Percentiles rank a stretch among this genome's conserved stretches.
These are phyloP conservation scores for Diplocarpon mali DNA, from an alignment of 2,329 filamentous ascomycete species.

Conservation along the genomic window DNA sequence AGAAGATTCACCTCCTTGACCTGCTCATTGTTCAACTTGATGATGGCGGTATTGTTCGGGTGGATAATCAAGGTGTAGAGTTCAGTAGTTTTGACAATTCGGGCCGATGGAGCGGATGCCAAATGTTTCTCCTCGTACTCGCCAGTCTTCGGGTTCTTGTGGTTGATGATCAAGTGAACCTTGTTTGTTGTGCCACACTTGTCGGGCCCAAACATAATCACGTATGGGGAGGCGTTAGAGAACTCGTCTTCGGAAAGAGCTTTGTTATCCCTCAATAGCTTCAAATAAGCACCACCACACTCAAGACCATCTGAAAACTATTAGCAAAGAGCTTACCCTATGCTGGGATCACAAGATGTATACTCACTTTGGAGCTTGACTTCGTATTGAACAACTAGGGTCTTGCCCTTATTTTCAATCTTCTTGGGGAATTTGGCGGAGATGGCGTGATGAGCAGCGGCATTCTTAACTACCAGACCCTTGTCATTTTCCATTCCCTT, in stretches of 20 bases:
- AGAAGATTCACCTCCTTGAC: slow-evolving; percentile 84
- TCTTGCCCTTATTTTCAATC: slow-evolving; percentile 95
- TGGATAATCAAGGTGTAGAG: slow-evolving; percentile 96
- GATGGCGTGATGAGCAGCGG: slow-evolving; percentile 96
- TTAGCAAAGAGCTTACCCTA: slow-evolving; percentile 25
- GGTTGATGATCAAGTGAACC: slow-evolving; percentile 97
- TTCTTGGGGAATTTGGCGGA: slow-evolving; percentile 96
- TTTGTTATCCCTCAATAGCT: slow-evolving; percentile 96
- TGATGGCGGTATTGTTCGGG: slow-evolving; percentile 89
- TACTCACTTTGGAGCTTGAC: slow-evolving; percentile 94
- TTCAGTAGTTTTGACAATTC: slow-evolving; percentile 82
- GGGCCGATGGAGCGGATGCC: slow-evolving; percentile 68
- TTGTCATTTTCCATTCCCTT: slow-evolving; percentile 93
- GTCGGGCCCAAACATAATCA: slow-evolving; percentile 99
- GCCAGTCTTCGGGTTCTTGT: slow-evolving; percentile 99
- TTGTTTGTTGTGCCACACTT: slow-evolving; percentile 99
- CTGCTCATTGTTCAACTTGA: slow-evolving; percentile 82
- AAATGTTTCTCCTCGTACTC: slow-evolving; percentile 99
- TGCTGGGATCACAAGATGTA: neutral
- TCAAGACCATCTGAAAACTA: slow-evolving; percentile 67
- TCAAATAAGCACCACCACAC: slow-evolving; percentile 97
- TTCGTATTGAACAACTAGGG: slow-evolving; percentile 95
- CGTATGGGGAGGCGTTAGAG: slow-evolving; percentile 91
- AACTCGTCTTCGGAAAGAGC: slow-evolving; percentile 96
- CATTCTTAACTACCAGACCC: slow-evolving; percentile 95